Percentiles rank a stretch among this genome's conserved stretches.
Conservation (phyloP, 805 yeast species). For the Cyberlindnera mississippiensis region DNA sequence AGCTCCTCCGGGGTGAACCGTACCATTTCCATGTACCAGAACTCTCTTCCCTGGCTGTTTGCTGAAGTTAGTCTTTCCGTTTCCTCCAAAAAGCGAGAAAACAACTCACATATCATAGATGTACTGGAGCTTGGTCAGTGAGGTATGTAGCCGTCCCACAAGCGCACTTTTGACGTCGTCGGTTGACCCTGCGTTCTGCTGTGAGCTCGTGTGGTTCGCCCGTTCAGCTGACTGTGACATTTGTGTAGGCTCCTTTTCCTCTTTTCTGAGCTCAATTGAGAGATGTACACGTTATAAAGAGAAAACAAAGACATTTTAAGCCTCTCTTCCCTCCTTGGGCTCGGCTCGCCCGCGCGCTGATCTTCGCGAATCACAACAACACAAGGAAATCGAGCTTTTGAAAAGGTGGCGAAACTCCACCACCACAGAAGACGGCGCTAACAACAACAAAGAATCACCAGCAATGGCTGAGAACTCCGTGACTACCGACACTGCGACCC, state of each 20-base stretch:
- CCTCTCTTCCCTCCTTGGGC: no score
- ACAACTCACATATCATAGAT: conserved; percentile 16
- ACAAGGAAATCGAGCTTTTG: no score
- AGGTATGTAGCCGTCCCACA: conserved; percentile 1
- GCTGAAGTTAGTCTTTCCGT: conserved; percentile 3
- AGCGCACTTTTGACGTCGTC: conserved; percentile 1
- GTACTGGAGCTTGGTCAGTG: conserved; percentile 12
- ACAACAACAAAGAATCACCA: not conserved
- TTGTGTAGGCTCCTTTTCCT: no score
- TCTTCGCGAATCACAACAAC: no score
- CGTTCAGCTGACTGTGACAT: no score
- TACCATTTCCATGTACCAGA: conserved; percentile 22
- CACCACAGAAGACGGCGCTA: not conserved
- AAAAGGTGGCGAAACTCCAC: no score
- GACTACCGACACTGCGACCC: conserved; percentile 14
- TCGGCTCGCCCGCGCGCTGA: no score
- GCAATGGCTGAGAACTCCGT: not conserved
- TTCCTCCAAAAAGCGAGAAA: not conserved
- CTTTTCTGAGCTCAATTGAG: no score
- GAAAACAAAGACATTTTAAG: no score
- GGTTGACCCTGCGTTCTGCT: not conserved
- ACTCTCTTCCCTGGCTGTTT: conserved; percentile 16
- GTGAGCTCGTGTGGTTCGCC: no score
- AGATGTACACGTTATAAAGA: no score
- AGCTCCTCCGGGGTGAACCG: conserved; percentile 24